Evolutionary conservation across 371 early-diverging fungal genomes (phyloP), one percentile per base, ranked within the genome.

Genomic region (Mortierella sp.): DNA sequence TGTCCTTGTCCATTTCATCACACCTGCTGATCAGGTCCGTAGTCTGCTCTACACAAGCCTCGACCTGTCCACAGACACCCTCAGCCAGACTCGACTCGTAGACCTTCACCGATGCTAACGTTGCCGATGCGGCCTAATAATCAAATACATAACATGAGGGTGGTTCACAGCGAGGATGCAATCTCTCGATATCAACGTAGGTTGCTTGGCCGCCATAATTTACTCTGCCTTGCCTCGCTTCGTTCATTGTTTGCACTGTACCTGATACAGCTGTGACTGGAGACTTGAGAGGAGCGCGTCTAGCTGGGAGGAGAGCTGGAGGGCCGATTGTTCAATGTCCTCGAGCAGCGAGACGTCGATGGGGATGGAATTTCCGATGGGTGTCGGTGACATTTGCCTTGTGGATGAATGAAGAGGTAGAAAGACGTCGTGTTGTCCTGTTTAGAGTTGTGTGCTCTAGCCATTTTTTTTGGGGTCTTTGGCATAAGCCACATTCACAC

Each of bases 1-100:
- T 80, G 58, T 90, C 90, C 73, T 90, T 90, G 83, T 90, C 90
- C 76, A 90, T 81, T 75, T 90, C 90, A 57, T 90, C 90, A 54
- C 90, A 90, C 2, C 86, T 81, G n/a, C 88, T 83, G 70, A 90
- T 90, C 24, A 90, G 63, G 34, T 88, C 81, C 16, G 88, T 88
- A 0, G 89, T 89, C 34, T 87, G 83, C 26, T 81, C 77, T 5
- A 87, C 86, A 70, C 90, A 89, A 0, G 55, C 76, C 14, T 73
- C 68, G 19, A 85, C 76, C 45, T 85, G 82, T 10, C 79, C 82
- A 52, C 85, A 85, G 57, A 85, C 80, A 26, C 85, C 85, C 11
- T 80, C 77, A 11, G 81, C 82, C n/a, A 85, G 63, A n/a, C 71
- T 74, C 28, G 77, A 71, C n/a, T 85, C 85, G 48, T 85, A 85